Evolutionary conservation across 257 asterid species (phyloP), one percentile per base, ranked within the genome.

Genomic region (Gynochthodes officinalis): DNA sequence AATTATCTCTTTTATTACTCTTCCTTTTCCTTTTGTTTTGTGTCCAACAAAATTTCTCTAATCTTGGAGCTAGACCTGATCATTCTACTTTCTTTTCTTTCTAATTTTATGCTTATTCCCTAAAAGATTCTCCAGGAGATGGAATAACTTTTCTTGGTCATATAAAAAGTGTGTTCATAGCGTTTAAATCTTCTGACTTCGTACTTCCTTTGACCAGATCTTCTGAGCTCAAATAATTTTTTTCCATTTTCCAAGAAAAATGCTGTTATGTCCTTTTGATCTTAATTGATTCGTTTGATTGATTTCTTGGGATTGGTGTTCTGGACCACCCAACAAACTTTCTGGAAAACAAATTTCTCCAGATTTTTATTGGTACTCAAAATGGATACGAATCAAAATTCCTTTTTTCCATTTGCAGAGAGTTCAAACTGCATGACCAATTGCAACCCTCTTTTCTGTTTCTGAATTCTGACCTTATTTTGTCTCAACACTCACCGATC

Each of bases 201-300:
- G 86, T 83, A 82, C 89, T 82, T 66, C 71, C 72, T 85, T 89
- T 85, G 92, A 86, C 95, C 87, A 82, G 78, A 83, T 88, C 85
- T 80, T 74, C 62, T 21, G 5, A 53, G 11, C 59, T 15, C 25
- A 39, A 58, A 40, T 53, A 6, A 14, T 48, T 0, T 49, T 50
- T 52, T 62, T 62, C 43, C 75, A 72, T 35, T 35, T 80, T 59
- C 75, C 52, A 78, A 54, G n/a, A 58, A 57, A 58, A 62, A 25
- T 33, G 61, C 12, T 23, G 9, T 42, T 62, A 33, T 71, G 67
- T 61, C 33, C 52, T 70, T 77, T 27, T 71, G 76, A 67, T 69
- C 46, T 48, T 64, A n/a, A 67, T 78, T 73, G 76, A 76, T 76
- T 79, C 79, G 72, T 39, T 50, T 18, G 11, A 37, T 54, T 52